Conservation (phyloP, 768 basidiomycete species). For the Calocera cornea region DNA sequence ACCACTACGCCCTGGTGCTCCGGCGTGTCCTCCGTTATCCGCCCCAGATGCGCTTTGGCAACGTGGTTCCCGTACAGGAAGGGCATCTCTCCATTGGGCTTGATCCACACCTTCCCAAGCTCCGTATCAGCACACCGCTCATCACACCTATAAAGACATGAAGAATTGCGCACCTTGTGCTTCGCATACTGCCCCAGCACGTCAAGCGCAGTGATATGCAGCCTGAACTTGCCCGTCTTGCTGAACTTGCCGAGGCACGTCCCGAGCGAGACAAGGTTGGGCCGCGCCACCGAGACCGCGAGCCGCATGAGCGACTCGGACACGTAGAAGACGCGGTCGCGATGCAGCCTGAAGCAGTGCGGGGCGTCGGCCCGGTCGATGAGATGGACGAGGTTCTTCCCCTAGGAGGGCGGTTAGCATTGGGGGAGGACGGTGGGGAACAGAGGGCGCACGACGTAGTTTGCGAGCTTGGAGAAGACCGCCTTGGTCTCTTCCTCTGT, state of each 20-base stretch:
- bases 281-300: conserved; percentile 79
- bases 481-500: conserved; percentile 96
- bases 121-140: background rate
- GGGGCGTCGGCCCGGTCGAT: conserved; percentile 90
- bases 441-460: conserved; percentile 63
- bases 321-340: conserved; percentile 91
- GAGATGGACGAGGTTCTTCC: conserved; percentile 89
- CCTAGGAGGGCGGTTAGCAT: conserved; percentile 40
- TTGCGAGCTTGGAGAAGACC: conserved; percentile 91
- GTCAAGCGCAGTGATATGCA: conserved; percentile 88
- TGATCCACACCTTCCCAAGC: conserved; percentile 78
- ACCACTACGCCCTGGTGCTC: conserved; percentile 98
- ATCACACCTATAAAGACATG: background rate
- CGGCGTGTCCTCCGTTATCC: conserved; percentile 96
- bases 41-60: conserved; percentile 94
- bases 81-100: conserved; percentile 98
- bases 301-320: conserved; percentile 90
- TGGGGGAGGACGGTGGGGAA: background rate
- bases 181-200: conserved; percentile 93
- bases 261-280: conserved; percentile 82
- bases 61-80: conserved; percentile 98
- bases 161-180: conserved; percentile 70
- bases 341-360: conserved; percentile 90
- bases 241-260: conserved; percentile 97
- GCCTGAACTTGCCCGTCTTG: conserved; percentile 93